These are phyloP conservation scores for Blastomyces gilchristii DNA, from an alignment of 2,329 filamentous ascomycete genomes.

Conservation along the genomic window DNA sequence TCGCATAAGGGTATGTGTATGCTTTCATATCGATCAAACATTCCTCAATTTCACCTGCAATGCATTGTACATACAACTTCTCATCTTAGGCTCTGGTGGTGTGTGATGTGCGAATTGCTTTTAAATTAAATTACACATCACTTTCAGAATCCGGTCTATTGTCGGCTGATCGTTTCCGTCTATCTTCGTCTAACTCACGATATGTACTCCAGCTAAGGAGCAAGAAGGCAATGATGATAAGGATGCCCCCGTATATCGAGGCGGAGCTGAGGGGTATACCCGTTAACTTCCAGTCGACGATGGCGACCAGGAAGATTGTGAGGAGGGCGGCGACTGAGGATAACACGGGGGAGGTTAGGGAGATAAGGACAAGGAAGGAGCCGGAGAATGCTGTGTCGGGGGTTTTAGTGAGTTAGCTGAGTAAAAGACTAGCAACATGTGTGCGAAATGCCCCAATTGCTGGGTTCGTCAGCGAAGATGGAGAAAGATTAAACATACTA, in stretches of 20 bases:
- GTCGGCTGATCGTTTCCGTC: slow-evolving; percentile 45
- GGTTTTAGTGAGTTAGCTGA: not conserved
- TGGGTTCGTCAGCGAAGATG: not conserved
- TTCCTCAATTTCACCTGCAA: not conserved
- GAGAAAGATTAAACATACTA: slow-evolving; percentile 37
- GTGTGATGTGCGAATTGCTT: not conserved
- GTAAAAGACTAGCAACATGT: slow-evolving; percentile 9
- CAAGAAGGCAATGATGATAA: slow-evolving; percentile 84
- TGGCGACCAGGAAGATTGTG: slow-evolving; percentile 91
- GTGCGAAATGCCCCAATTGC: not conserved
- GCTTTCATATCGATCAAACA: not conserved
- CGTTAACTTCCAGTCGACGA: slow-evolving; percentile 80
- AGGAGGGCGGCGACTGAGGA: slow-evolving; percentile 85
- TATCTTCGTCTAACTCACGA: slow-evolving; percentile 80
- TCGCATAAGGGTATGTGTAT: not conserved
- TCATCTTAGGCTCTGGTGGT: not conserved
- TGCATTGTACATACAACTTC: not conserved
- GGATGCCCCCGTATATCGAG: slow-evolving; percentile 66
- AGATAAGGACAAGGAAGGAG: slow-evolving; percentile 85
- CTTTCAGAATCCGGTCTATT: slow-evolving; percentile 35
- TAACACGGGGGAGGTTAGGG: slow-evolving; percentile 81
- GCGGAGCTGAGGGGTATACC: slow-evolving; percentile 64
- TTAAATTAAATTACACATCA: slow-evolving; percentile 21
- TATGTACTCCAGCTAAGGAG: slow-evolving; percentile 86
- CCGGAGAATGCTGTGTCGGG: slow-evolving; percentile 60